Evolutionary conservation across 2,329 filamentous ascomycete species (phyloP).

Genomic region (Ophiostoma sp.): DNA sequence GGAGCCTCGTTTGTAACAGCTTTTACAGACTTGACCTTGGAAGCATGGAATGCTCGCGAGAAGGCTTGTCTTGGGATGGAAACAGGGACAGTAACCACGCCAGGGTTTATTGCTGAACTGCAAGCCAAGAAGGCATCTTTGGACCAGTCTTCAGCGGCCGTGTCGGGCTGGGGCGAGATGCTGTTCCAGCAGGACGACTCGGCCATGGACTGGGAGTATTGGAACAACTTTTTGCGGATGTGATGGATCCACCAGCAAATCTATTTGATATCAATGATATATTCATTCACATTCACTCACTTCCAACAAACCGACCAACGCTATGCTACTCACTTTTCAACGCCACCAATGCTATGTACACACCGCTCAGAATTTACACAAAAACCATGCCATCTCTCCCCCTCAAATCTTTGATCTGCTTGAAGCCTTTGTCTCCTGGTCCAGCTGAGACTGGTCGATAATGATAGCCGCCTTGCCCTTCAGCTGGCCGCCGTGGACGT

Average conservation of each 20-base stretch:
- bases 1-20: constrained; percentile 23
- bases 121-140: neutral
- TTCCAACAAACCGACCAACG: neutral
- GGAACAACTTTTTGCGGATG: constrained; percentile 26
- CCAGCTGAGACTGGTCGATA: constrained; percentile 47
- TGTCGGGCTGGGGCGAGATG: constrained; percentile 7
- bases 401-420: neutral
- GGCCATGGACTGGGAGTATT: constrained; percentile 26
- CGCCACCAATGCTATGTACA: neutral
- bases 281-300: neutral
- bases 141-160: neutral
- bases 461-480: constrained; percentile 56
- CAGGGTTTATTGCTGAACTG: constrained; percentile 4
- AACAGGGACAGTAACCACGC: neutral
- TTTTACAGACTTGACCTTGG: constrained; percentile 26
- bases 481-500: constrained; percentile 54
- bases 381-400: too few relatives aligned
- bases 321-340: neutral
- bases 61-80: neutral
- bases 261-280: too few relatives aligned
- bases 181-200: constrained; percentile 15
- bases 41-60: constrained; percentile 25
- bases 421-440: constrained; percentile 22
- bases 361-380: neutral
- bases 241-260: neutral